Evolutionary conservation across 345 rosid species (phyloP), one percentile per base, ranked within the genome.

Genomic region (Chamaenerion angustifolium): DNA sequence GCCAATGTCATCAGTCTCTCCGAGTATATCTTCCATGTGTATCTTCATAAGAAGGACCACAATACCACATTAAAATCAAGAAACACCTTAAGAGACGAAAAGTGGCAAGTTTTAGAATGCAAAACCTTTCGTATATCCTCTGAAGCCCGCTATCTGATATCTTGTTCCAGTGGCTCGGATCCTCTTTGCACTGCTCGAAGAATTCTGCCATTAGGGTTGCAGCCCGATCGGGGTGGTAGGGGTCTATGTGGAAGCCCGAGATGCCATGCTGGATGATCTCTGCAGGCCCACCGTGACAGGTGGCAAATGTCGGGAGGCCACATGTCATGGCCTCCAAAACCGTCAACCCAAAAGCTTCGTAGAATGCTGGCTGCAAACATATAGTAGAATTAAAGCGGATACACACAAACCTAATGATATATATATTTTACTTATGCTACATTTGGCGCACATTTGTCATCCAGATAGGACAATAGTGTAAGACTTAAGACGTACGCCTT

Each of bases 301-400:
- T 93, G 51, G 99, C 99, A 47, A 93, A 81, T 45, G 92, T 85
- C 18, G 99, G 99, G 55, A 93, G 95, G 31, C 87, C 97, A 45
- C 85, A 82, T n/a, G 94, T 88, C 99, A 93, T 93, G 57, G 95
- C 90, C 73, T 93, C 95, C 61, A 82, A 85, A 12, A 93, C 97
- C 3, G 97, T 93, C 49, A 93, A 87, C 48, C 99, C 99, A 67
- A 88, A 93, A 19, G 88, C 95, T 85, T 93, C 99, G 43, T 93
- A 93, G 65, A 93, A 81, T 0, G 99, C 99, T 63, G 99, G 99
- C 97, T 93, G 75, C 12, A 43, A 43, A 13, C 15, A 35, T 7
- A 14, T 49, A 13, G 21, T 37, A 54, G 23, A 49, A 42, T 48
- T 3, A 3, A 54, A 21, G 51, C 21, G 40, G 45, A 27, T 42